Conservation (phyloP, 306 rosid genomes). For the Cucurbita pepo region DNA sequence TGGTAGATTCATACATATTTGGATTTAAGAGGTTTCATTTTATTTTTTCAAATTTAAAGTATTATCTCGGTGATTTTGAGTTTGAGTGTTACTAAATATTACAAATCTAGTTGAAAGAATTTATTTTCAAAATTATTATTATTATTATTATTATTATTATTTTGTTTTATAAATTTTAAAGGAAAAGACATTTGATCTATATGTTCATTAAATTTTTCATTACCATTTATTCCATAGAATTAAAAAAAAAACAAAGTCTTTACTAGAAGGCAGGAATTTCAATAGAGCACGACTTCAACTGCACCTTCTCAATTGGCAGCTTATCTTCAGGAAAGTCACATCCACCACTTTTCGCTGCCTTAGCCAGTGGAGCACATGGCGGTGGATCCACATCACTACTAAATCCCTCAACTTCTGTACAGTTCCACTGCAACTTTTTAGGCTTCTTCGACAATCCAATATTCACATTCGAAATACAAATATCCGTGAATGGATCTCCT, state of each 20-base stretch:
- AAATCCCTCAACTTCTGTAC: conserved; percentile 34
- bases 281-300: conserved; percentile 29
- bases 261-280: neutral
- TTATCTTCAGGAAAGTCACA: conserved; percentile 36
- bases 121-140: no score
- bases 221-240: neutral
- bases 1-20: no score
- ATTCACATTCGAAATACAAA: conserved; percentile 41
- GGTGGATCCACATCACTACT: conserved; percentile 41
- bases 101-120: no score
- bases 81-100: no score
- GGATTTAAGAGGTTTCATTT: no score
- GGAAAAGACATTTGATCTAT: no score
- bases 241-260: neutral
- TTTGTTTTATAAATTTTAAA: no score
- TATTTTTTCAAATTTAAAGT: no score
- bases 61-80: no score
- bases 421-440: conserved; percentile 46
- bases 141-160: no score
- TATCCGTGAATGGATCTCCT: conserved; percentile 32
- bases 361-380: conserved; percentile 34
- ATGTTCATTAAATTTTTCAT: no score
- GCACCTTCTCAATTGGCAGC: conserved; percentile 36
- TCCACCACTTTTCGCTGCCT: conserved; percentile 8
- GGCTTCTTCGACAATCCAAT: conserved; percentile 4